Evolutionary conservation across 345 rosid species (phyloP), one percentile per base, ranked within the genome.

Genomic region (Camelina hispida): DNA sequence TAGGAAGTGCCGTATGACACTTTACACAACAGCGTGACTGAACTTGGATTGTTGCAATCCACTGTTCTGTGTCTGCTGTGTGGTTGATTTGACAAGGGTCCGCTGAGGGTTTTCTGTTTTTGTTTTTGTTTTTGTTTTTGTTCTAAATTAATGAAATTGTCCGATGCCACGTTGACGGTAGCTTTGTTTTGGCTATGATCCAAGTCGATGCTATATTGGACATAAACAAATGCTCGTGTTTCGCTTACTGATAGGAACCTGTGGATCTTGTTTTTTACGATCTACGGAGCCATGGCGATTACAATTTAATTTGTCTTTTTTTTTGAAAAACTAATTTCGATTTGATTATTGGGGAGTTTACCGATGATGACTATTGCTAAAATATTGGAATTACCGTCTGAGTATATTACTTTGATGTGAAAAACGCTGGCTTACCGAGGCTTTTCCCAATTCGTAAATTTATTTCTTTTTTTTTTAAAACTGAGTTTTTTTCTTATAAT

Each of bases 351-450:
- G 43, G 70, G 63, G 46, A n/a, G 7, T 13, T 42, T 42, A 46
- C 70, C 60, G 13, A 25, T 40, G 69, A 63, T 32, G 66, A 23
- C 48, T 66, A 37, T 54, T 78, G 66, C 54, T 46, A 60, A 85
- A 66, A 56, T 82, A 83, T 90, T 28, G 93, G 93, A 88, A 92
- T 92, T 92, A 89, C 93, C 96, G 92, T 37, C 96, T 92, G 92
- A 89, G 72, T 74, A 50, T 59, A 56, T 75, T 46, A 60, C 69
- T 3, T 69, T 76, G 75, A 76, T 62, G 75, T 16, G 35, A 76
- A 62, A 14, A 54, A 62, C 75, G 80, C 80, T 76, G 74, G 35
- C 66, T 48, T 20, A 22, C 75, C 61, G 79, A 75, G 69, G 59
- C 11, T 17, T 13, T 44, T 17, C 22, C 53, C 53, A 48, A 48